Percentiles rank a stretch among this genome's conserved stretches.
Conservation (phyloP, 2,329 filamentous ascomycete genomes). For the Amylocarpus encephaloides region DNA sequence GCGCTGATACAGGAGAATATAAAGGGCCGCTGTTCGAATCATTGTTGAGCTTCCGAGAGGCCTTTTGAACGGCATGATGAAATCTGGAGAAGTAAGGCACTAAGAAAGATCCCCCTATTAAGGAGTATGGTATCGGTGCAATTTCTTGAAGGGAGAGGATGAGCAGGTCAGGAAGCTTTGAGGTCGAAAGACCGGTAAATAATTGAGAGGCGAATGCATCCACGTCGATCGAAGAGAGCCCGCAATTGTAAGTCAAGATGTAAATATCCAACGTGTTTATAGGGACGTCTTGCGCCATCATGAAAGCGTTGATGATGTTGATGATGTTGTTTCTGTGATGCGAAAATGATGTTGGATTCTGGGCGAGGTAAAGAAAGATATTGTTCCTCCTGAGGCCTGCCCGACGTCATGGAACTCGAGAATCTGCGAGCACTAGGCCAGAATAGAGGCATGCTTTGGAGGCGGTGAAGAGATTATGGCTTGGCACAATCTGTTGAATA, state of each 20-base stretch:
- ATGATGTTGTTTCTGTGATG: too few species aligned
- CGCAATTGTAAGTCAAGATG: constrained; percentile 87
- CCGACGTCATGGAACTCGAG: too few species aligned
- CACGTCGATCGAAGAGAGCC: constrained; percentile 61
- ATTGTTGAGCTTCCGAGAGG: constrained; percentile 39
- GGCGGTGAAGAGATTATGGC: too few species aligned
- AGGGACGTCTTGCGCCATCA: background rate
- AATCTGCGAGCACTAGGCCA: too few species aligned
- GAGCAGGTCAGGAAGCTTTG: constrained; percentile 58
- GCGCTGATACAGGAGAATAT: constrained; percentile 65
- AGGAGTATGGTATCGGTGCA: constrained; percentile 74
- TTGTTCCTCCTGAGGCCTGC: too few species aligned
- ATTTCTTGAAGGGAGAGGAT: constrained; percentile 78
- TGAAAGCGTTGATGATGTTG: too few species aligned
- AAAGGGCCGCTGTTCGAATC: constrained; percentile 33
- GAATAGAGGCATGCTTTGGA: too few species aligned
- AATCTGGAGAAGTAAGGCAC: constrained; percentile 69
- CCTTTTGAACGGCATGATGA: constrained; percentile 64
- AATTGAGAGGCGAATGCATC: constrained; percentile 66
- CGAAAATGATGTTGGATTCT: too few species aligned
- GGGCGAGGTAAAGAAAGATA: too few species aligned
- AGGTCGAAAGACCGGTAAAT: constrained; percentile 47
- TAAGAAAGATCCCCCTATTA: constrained; percentile 77
- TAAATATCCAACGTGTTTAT: constrained; percentile 57
- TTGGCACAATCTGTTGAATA: too few species aligned